Conservation (phyloP, 164 flowering plant species). For the Piper longum region DNA sequence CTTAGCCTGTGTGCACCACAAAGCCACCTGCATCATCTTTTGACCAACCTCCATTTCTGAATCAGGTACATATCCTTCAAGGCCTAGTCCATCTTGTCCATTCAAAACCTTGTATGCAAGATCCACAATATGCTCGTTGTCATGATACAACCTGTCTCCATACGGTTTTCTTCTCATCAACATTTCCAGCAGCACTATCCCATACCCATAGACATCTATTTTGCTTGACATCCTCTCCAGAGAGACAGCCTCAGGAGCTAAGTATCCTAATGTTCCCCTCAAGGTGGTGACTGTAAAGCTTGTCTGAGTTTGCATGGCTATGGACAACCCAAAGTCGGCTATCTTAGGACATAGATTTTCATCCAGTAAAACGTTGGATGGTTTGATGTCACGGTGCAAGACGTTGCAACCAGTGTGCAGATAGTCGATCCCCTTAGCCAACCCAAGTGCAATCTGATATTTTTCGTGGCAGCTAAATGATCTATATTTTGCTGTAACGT, state of each 20-base stretch:
- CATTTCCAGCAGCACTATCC: conserved; percentile 7
- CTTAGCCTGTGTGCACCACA: conserved; percentile 5
- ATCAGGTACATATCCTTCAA: background rate
- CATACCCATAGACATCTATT: conserved; percentile 11
- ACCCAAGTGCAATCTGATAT: conserved; percentile 5
- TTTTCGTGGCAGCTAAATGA: conserved; percentile 1
- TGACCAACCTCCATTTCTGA: conserved; percentile 1
- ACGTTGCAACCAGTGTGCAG: conserved; percentile 2
- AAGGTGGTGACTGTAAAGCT: background rate
- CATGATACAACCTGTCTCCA: background rate
- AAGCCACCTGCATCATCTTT: conserved; percentile 6
- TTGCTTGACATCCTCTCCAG: conserved; percentile 3
- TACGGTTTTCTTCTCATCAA: conserved; percentile 3
- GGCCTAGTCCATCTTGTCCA: background rate
- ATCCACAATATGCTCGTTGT: conserved; percentile 1
- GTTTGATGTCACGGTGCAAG: conserved; percentile 7
- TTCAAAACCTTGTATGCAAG: background rate
- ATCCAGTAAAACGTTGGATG: conserved; percentile 6
- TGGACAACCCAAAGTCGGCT: conserved; percentile 7
- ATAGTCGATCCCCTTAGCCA: conserved; percentile 7
- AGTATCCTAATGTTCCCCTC: conserved; percentile 6
- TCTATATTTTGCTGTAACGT: background rate
- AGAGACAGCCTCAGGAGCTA: conserved; percentile 3
- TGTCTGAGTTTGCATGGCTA: background rate
- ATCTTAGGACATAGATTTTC: conserved; percentile 6